A percentile compares a stretch with the other conserved stretches of the same genome.
phyloP scores from a whole-genome alignment of 495 filamentous ascomycete genomes.

The Barbatosphaeria neglecta region DNA sequence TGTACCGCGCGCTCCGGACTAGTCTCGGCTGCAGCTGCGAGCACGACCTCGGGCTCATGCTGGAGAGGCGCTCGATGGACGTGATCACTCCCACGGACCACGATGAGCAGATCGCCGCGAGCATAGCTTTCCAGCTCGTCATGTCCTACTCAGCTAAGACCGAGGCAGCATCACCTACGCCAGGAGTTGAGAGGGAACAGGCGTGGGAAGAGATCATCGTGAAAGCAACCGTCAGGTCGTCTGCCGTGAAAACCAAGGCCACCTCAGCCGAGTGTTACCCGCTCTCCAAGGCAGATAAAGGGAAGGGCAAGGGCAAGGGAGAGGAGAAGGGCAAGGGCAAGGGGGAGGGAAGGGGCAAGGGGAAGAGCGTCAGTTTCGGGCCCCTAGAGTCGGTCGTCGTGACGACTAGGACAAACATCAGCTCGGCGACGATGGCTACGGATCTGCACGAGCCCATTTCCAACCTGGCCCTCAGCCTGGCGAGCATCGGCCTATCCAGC shows the following conservation, averaged over 20 bases:
- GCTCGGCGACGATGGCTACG: not conserved
- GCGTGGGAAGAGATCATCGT: constrained; percentile 1
- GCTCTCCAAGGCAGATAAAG: not conserved
- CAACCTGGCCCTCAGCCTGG: not conserved
- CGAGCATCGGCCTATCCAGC: not conserved
- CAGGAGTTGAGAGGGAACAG: not conserved
- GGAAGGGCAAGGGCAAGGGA: not conserved
- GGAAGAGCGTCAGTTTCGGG: not conserved
- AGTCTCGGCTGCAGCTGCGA: constrained; percentile 20
- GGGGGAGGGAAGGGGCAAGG: no score
- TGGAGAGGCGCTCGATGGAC: constrained; percentile 4
- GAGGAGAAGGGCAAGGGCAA: no score
- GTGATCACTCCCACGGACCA: constrained; percentile 11
- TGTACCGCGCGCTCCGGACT: constrained; percentile 21
- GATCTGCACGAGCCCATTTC: not conserved
- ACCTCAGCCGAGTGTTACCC: not conserved
- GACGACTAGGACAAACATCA: not conserved
- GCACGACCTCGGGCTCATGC: constrained; percentile 7
- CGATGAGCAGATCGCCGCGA: constrained; percentile 3
- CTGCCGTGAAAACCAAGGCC: not conserved
- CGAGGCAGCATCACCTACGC: not conserved
- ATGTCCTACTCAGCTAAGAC: not conserved
- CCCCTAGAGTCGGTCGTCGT: not conserved
- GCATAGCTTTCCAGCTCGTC: not conserved
- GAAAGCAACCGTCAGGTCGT: not conserved